These are phyloP conservation scores for Cercospora sp. DNA, from an alignment of 2,329 filamentous ascomycete genomes.

Conservation along the genomic window DNA sequence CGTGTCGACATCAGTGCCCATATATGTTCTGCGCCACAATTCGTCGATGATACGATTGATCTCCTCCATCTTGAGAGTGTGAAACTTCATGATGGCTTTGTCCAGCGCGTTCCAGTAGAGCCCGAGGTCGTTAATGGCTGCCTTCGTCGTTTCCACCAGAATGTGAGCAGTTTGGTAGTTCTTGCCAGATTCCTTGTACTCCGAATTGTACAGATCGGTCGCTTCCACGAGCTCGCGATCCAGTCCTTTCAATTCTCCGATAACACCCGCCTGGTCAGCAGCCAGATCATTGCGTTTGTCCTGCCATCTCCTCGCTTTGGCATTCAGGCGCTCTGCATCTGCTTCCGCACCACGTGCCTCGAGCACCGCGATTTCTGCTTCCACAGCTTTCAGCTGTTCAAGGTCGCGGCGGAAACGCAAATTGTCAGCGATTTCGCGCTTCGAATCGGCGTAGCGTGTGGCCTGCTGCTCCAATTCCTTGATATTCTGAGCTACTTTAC, in stretches of 20 bases:
- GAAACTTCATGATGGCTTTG: conserved; percentile 96
- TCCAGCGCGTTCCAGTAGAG: conserved; percentile 83
- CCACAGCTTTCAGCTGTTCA: conserved; percentile 65
- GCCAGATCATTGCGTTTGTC: conserved; percentile 66
- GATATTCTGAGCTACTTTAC: conserved; percentile 65
- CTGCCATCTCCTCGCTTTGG: conserved; percentile 68
- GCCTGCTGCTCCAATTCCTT: conserved; percentile 77
- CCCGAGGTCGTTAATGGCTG: conserved; percentile 84
- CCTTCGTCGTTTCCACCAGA: conserved; percentile 86
- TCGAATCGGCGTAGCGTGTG: conserved; percentile 76
- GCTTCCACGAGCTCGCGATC: conserved; percentile 74
- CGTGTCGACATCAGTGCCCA: conserved; percentile 94
- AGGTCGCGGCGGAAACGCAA: conserved; percentile 77
- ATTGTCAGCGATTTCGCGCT: conserved; percentile 86
- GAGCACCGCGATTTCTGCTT: conserved; percentile 69
- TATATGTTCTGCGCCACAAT: conserved; percentile 95
- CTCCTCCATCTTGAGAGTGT: conserved; percentile 95
- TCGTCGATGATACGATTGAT: conserved; percentile 94
- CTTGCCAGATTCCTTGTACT: conserved; percentile 78
- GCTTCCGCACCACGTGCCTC: conserved; percentile 77
- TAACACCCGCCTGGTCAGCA: conserved; percentile 70
- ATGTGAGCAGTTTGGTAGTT: conserved; percentile 88
- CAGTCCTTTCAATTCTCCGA: conserved; percentile 78
- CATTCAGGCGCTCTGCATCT: conserved; percentile 72
- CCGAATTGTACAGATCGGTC: conserved; percentile 76